Evolutionary conservation across 2,329 filamentous ascomycete genomes (phyloP), one percentile per base, ranked within the genome.

Genomic region (Pyricularia grisea): DNA sequence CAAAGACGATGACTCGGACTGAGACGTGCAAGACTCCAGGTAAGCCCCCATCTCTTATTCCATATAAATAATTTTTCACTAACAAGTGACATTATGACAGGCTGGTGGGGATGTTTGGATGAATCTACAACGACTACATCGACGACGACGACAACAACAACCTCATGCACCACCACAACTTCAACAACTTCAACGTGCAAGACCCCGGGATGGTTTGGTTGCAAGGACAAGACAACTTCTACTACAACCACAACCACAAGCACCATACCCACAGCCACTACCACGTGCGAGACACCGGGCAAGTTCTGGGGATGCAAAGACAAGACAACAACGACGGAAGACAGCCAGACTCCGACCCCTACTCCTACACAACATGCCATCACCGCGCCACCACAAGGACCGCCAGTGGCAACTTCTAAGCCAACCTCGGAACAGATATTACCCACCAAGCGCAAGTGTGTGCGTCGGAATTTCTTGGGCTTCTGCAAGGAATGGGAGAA

Each of bases 61-160:
- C 9, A 66, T 17, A 2, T 25, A 17, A 14, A 58, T n/a, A 30
- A 31, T 60, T n/a, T 27, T 5, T 69, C 33, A 73, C 71, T 31
- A 5, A 27, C 25, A 61, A 28, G 30, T 71, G 71, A 33, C 42
- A 28, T 12, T 93, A n/a, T n/a, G 9, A 50, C 3, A 68, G 67
- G 94, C 5, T 97, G 94, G 94, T 97, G 90, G 90, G 92, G 92
- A 27, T 93, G 88, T 76, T 80, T 92, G 58, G 90, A 92, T 72
- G 85, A 89, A 77, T 84, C 84, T 2, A 90, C 88, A 0, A 83
- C 82, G 1, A 80, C 80, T 12, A 83, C 79, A 0, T 78, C 76
- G 7, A 78, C 75, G 9, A 75, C 76, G 70, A 78, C 79, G 10
- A 85, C 83, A 0, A 80, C 78, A 1, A 79, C 77, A 33, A 82